Percentiles rank a stretch among this genome's conserved stretches.
Evolutionary conservation across 2,329 filamentous ascomycete genomes (phyloP).

Genomic region (Berkeleyomyces basicola): DNA sequence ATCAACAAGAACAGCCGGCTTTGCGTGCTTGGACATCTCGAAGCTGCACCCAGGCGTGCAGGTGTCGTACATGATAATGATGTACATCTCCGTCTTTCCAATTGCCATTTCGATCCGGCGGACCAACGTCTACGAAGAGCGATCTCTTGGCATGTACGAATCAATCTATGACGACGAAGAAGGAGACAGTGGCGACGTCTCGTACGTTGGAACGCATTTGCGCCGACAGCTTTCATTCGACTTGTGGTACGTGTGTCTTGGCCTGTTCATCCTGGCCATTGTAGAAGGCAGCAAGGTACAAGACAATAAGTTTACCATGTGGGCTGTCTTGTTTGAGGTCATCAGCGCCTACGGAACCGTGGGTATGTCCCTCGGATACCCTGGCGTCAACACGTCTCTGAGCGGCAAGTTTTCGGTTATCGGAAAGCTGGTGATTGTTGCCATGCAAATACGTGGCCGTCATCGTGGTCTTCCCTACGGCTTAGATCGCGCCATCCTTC

Average conservation of each 20-base stretch:
- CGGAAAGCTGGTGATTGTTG: constrained; percentile 51
- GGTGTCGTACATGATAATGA: constrained; percentile 93
- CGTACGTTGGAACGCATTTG: constrained; percentile 81
- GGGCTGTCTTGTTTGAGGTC: constrained; percentile 63
- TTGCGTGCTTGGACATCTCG: constrained; percentile 62
- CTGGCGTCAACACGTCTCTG: constrained; percentile 60
- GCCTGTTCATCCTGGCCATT: constrained; percentile 83
- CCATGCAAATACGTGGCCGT: constrained; percentile 53
- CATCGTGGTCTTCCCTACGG: constrained; percentile 53
- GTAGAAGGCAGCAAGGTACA: constrained; percentile 61
- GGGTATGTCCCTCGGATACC: constrained; percentile 73
- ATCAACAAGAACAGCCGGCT: constrained; percentile 80
- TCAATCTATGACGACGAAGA: constrained; percentile 31
- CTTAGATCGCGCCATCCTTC: constrained; percentile 42
- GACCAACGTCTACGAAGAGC: constrained; percentile 94
- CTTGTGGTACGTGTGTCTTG: constrained; percentile 90
- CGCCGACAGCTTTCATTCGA: constrained; percentile 91
- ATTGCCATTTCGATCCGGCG: constrained; percentile 88
- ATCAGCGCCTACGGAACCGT: constrained; percentile 91
- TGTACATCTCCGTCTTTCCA: constrained; percentile 96
- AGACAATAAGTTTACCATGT: constrained; percentile 46
- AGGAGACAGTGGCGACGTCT: constrained; percentile 43
- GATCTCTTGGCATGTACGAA: constrained; percentile 58
- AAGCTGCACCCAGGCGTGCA: constrained; percentile 78
- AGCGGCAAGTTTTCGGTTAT: constrained; percentile 64